A percentile compares a stretch with the other conserved stretches of the same genome.
Conservation (phyloP, 352 stramenopile genomes). For the Phytopythium cucurbitacearum region DNA sequence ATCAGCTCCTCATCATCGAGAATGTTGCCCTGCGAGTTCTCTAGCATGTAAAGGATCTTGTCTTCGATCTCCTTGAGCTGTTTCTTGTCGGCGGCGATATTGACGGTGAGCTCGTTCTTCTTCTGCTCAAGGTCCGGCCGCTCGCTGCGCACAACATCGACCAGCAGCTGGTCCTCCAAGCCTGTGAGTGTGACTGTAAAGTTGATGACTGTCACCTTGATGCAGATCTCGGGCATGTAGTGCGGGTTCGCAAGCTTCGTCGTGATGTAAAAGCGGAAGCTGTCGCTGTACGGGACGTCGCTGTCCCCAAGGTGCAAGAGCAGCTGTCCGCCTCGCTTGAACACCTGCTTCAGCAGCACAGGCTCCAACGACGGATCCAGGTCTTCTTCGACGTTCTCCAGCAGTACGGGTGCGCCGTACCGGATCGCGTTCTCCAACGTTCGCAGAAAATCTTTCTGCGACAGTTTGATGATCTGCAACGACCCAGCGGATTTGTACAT, state of each 20-base stretch:
- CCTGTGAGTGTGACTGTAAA: conserved; percentile 92
- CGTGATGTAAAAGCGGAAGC: conserved; percentile 93
- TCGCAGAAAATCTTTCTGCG: conserved; percentile 88
- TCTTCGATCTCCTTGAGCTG: conserved; percentile 94
- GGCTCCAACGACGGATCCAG: conserved; percentile 92
- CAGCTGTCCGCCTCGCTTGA: conserved; percentile 89
- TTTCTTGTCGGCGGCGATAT: conserved; percentile 91
- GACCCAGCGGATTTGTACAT: conserved; percentile 79
- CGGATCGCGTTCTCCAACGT: conserved; percentile 92
- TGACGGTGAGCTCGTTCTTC: conserved; percentile 91
- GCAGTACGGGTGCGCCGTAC: conserved; percentile 87
- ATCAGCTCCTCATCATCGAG: conserved; percentile 94
- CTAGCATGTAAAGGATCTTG: conserved; percentile 92
- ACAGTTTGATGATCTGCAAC: conserved; percentile 93
- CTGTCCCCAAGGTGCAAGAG: conserved; percentile 89
- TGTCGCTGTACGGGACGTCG: conserved; percentile 90
- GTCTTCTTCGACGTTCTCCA: conserved; percentile 94
- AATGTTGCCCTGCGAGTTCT: conserved; percentile 92
- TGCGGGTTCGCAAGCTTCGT: conserved; percentile 93
- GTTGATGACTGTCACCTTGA: conserved; percentile 95
- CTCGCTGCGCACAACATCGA: conserved; percentile 91
- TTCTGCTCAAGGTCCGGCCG: conserved; percentile 89
- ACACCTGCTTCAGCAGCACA: conserved; percentile 91
- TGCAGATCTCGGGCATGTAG: conserved; percentile 94
- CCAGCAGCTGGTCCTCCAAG: conserved; percentile 91